Percentiles rank a stretch among this genome's conserved stretches.
Evolutionary conservation across 208 protist species (phyloP).

Genomic region (Wallacemonas collosoma): DNA sequence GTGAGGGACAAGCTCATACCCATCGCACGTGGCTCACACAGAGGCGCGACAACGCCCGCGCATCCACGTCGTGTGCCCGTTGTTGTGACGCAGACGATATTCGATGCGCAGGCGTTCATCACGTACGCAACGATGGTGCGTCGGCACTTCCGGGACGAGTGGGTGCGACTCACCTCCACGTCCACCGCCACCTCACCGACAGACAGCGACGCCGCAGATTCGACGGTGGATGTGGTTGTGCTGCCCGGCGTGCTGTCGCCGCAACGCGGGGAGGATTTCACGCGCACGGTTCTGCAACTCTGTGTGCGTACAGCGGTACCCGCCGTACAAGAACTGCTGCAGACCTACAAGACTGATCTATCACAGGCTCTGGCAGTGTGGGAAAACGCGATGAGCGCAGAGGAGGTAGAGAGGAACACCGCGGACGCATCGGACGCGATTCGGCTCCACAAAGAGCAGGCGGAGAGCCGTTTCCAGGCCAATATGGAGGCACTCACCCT

Average conservation of each 20-base stretch:
- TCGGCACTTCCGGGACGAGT: neutral
- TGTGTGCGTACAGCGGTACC: constrained; percentile 13
- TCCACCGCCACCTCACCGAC: too few species aligned
- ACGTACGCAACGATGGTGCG: constrained; percentile 5
- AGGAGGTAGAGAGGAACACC: neutral
- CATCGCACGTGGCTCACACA: neutral
- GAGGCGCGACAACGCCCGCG: neutral
- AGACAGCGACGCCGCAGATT: neutral
- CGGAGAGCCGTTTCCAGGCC: constrained; percentile 27
- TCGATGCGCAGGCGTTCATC: constrained; percentile 11
- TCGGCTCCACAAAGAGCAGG: constrained; percentile 22
- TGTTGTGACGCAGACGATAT: constrained; percentile 17
- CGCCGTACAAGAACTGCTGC: constrained; percentile 2
- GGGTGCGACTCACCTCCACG: neutral
- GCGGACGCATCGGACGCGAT: neutral
- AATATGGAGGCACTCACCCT: constrained; percentile 33
- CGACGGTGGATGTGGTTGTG: constrained; percentile 6
- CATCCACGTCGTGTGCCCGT: neutral
- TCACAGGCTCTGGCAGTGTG: neutral
- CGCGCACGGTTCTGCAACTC: constrained; percentile 12
- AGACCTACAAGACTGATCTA: constrained; percentile 10
- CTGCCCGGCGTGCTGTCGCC: constrained; percentile 14
- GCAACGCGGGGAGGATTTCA: constrained; percentile 15
- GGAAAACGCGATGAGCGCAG: neutral
- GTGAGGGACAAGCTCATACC: constrained; percentile 14